phyloP scores from a whole-genome alignment of 495 filamentous ascomycete genomes.

The Neurospora sp. region DNA sequence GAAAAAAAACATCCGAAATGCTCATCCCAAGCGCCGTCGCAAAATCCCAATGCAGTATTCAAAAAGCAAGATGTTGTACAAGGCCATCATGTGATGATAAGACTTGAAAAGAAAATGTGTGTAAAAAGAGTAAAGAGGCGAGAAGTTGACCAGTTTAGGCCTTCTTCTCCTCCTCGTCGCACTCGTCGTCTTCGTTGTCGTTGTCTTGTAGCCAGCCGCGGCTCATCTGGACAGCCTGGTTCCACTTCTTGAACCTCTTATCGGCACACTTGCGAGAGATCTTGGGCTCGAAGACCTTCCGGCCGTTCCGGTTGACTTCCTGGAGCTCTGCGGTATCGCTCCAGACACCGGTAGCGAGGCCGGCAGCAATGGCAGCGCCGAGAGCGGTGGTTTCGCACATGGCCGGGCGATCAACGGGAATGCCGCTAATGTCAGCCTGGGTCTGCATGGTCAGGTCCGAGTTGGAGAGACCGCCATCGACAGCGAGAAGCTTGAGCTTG shows the following conservation, averaged over 20 bases:
- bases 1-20: not conserved
- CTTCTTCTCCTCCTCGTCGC: not conserved
- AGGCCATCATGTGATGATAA: not conserved
- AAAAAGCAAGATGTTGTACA: not conserved
- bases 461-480: slow-evolving; percentile 92
- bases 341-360: slow-evolving; percentile 80
- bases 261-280: slow-evolving; percentile 50
- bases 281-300: slow-evolving; percentile 61
- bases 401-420: slow-evolving; percentile 74
- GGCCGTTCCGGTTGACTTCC: slow-evolving; percentile 64
- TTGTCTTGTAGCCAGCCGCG: slow-evolving; percentile 58
- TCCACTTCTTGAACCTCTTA: slow-evolving; percentile 71
- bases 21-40: not conserved
- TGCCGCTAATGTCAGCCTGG: slow-evolving; percentile 83
- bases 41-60: not conserved
- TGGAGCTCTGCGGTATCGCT: slow-evolving; percentile 67
- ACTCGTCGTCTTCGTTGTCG: not conserved
- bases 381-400: slow-evolving; percentile 94
- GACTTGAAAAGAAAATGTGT: not conserved
- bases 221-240: slow-evolving; percentile 82
- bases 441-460: slow-evolving; percentile 95
- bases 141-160: not conserved
- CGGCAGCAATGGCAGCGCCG: slow-evolving; percentile 89
- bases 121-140: not conserved
- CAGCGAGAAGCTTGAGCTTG: slow-evolving; percentile 64